Base-by-base conservation (phyloP, 305 asterid species). In the Solanum chacoense region DNA sequence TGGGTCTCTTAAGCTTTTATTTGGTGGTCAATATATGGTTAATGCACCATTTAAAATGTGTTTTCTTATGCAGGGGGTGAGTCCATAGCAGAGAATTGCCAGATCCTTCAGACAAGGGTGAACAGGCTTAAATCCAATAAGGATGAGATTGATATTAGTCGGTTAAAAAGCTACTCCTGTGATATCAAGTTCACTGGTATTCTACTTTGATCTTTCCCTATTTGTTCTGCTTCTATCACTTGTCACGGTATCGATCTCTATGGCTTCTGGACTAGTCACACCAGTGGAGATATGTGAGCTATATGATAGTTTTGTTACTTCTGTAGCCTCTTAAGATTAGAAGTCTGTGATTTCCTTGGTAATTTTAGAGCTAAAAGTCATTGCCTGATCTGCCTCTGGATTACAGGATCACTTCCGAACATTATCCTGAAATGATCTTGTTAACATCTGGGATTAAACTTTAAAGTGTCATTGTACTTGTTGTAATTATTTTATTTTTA, bases 41-140 rank as follows among this genome's bases (percentile, higher is more conserved):
- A 28, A 37, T 78, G 85, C 85, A 26, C 67, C 36, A 40, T 13
- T 79, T 80, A 80, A 4, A 16, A 80, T 40, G 85, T 14, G 36
- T 80, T 40, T 26, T 16, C 67, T 40, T 80, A 80, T 92, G 94
- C 93, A 97, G 99, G 99, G 83, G 99, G 99, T 85, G 98, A 95
- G 65, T 95, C 99, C 3, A 96, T 94, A 67, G 97, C 93, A 2
- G 98, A 95, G 90, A 96, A 97, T 91, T 97, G 99, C 89, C 99
- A 97, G 94, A 97, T 97, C 90, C 95, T 97, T 77, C 99, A 97
- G 88, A 97, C 98, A 3, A 95, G 98, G 92, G 98, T 97, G 22
- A 97, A 96, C 90, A 90, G 98, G 90, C 93, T 93, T 31, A 97
- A 97, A 89, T 85, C 98, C 13, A 93, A 94, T 88, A 95, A 95